Conservation (phyloP, 2,329 filamentous ascomycete genomes). For the Fusarium mundagurra region DNA sequence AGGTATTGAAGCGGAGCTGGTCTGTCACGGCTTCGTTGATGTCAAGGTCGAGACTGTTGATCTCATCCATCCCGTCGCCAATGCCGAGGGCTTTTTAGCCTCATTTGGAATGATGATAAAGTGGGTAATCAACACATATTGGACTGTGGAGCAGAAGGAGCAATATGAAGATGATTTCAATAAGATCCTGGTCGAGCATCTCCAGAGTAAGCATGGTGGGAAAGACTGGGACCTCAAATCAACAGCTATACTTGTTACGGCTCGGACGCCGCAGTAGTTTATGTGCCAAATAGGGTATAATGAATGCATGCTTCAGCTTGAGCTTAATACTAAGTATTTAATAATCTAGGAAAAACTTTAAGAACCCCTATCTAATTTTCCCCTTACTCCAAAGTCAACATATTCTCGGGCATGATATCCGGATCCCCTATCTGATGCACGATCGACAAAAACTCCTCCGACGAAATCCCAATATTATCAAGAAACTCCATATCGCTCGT, state of each 20-base stretch:
- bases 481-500: conserved; percentile 46
- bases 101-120: background rate
- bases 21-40: fast-evolving
- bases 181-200: background rate
- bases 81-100: background rate
- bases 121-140: background rate
- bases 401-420: conserved; percentile 33
- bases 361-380: background rate
- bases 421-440: conserved; percentile 49
- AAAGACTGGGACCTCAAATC: background rate
- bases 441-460: conserved; percentile 51
- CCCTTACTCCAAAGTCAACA: conserved; percentile 27
- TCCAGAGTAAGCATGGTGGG: background rate
- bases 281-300: background rate
- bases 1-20: background rate
- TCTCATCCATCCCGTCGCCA: background rate
- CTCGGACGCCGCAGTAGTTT: background rate
- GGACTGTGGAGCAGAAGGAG: background rate
- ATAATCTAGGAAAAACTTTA: fast-evolving
- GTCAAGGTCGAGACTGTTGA: background rate
- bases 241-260: background rate
- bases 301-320: background rate
- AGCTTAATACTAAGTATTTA: fast-evolving
- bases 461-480: conserved; percentile 51
- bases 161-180: background rate